Evolutionary conservation across 352 stramenopile species (phyloP).

Genomic region (Elongisporangium undulatum): DNA sequence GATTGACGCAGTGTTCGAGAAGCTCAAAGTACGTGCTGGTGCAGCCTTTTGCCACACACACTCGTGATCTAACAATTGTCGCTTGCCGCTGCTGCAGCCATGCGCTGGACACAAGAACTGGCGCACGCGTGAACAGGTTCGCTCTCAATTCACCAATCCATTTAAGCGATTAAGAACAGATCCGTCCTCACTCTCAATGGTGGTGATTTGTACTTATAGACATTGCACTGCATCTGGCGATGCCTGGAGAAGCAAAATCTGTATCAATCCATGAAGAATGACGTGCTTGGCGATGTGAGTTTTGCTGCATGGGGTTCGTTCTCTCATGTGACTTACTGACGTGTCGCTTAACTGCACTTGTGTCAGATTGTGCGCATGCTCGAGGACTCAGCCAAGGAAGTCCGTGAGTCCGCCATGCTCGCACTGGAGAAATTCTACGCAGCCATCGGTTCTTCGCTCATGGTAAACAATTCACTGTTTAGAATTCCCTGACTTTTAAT

Average conservation of each 20-base stretch:
- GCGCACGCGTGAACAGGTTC: conserved; percentile 75
- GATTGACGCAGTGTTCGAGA: conserved; percentile 53
- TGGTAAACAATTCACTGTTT: conserved; percentile 31
- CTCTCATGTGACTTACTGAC: background rate
- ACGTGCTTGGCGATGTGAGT: conserved; percentile 56
- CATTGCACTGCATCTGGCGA: conserved; percentile 58
- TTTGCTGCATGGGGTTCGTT: background rate
- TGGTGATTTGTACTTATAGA: conserved; percentile 20
- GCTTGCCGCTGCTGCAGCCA: conserved; percentile 15
- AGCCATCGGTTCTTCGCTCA: conserved; percentile 55
- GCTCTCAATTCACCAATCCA: background rate
- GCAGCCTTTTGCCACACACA: conserved; percentile 2
- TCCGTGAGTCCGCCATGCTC: conserved; percentile 64
- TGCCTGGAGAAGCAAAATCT: conserved; percentile 49
- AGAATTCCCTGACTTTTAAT: too few relatives aligned
- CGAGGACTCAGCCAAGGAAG: conserved; percentile 82
- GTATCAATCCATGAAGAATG: conserved; percentile 43
- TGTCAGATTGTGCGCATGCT: conserved; percentile 53
- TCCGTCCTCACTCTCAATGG: background rate
- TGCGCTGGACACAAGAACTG: conserved; percentile 79
- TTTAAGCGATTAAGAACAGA: background rate
- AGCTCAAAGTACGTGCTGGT: conserved; percentile 22
- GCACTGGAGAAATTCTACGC: conserved; percentile 74
- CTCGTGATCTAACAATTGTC: background rate
- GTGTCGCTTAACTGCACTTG: too few relatives aligned